Base-by-base conservation (phyloP, 495 filamentous ascomycete genomes). In the Penicillium arizonense region DNA sequence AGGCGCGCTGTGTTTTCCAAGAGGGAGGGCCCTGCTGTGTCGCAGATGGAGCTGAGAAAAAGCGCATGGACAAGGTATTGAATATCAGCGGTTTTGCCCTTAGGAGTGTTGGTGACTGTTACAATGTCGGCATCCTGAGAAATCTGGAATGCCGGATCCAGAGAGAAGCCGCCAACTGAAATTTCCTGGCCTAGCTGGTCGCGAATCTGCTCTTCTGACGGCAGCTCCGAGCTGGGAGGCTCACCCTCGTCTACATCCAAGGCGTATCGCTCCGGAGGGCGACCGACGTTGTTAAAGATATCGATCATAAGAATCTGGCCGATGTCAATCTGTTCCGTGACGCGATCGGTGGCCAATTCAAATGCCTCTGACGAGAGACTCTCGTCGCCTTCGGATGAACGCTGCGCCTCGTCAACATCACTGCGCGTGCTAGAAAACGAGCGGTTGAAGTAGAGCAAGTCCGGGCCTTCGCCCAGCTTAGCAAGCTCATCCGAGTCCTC, bases 371-470 rank as follows among this genome's bases (percentile, higher is more conserved):
- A 50, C 3, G 8, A 2, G 20, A 52, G 35, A n/a, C n/a, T n/a
- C 2, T 26, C 30, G 3, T 6, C 3, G 9, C 16, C 40, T 40
- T 38, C 16, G 11, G 1, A 21, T 23, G 11, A 28, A 37, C 26
- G 26, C 13, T 47, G 50, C 12, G 35, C 35, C 24, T 16, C 13
- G 26, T 53, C 43, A 53, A 38, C 38, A 11, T 48, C n/a, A 38
- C 4, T 21, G 48, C 32, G 21, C 10, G 45, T 46, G 34, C 18
- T 41, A 37, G 57, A 50, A 43, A 61, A 56, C n/a, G 48, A 20
- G 53, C 57, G 53, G 23, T 50, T 61, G 49, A 61, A 61, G 23
- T 23, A 46, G 5, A 61, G 38, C 8, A 36, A 46, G 36, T 60
- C 57, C 5, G 57, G 57, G 21, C 37, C 52, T 40, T 48, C 44